Evolutionary conservation across 306 rosid genomes (phyloP), one percentile per base, ranked within the genome.

Genomic region (Castanospermum australe): DNA sequence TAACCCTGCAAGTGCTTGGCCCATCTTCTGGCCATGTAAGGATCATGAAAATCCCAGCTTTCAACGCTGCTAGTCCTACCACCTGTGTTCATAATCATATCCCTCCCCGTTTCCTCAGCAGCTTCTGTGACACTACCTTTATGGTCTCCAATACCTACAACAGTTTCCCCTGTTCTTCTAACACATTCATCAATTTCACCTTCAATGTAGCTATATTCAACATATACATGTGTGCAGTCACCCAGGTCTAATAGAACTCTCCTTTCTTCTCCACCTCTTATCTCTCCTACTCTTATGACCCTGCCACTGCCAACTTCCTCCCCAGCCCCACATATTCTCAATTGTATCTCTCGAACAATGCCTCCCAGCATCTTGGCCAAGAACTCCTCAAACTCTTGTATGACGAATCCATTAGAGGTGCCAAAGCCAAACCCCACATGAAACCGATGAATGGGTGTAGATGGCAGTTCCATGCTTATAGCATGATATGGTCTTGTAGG

Each of bases 21-120:
- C 99, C 98, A 95, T 85, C 99, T 90, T 91, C 99, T 88, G 28
- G 99, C 98, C 98, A 93, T 87, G 74, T 88, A 91, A 66, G 97
- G 97, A 48, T 91, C 97, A 77, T 93, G 99, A 81, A 89, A 93
- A 73, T 95, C 97, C 94, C 97, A 91, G 68, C 91, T 80, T 68
- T 93, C 98, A 76, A 86, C 97, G 66, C 78, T 88, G 79, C 98
- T 91, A 42, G 75, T 85, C 82, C 97, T 89, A 69, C 92, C 90
- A 38, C 85, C 81, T 67, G 66, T 39, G 80, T 71, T 81, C 42
- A n/a, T n/a, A n/a, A n/a, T n/a, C n/a, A 80, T 67, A 74, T 83
- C 89, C 42, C 82, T 84, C 62, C 21, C 85, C 9, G 47, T 59
- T 66, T 83, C 89, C 48, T 56, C 84, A 22, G 25, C 82, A 57